Evolutionary conservation across 176 grass and related monocot species (phyloP), one percentile per base, ranked within the genome.

Genomic region (Tuctoria greenei): DNA sequence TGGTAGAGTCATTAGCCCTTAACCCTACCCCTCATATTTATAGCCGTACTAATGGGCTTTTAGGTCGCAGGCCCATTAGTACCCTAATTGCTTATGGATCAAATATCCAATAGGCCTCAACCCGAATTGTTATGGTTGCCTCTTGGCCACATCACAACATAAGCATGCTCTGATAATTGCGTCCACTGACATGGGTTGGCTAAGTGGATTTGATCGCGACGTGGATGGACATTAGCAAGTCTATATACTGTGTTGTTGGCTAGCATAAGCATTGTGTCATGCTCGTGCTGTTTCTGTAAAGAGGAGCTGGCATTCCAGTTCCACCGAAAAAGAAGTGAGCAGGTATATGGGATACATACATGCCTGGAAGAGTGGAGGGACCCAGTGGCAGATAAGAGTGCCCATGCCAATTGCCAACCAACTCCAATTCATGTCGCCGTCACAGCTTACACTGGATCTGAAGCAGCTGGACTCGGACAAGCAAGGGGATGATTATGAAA

Each of bases 161-260:
- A n/a, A n/a, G n/a, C n/a, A n/a, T n/a, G n/a, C n/a, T n/a, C 37
- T 73, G 72, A 79, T 79, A 60, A 79, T 85, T 39, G 40, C 47
- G 0, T 72, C 68, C 68, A 66, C 75, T 66, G 60, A 71, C 20
- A 73, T 37, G 26, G 62, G 18, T 26, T 20, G 44, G 28, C 47
- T 78, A 1, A 20, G 75, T 55, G 75, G 15, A 66, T 41, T 34
- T 46, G 25, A 47, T 47, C 25, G 31, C 39, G 17, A 26, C n/a
- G 27, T 54, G n/a, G 39, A 39, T 54, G n/a, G 39, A 39, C 14
- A 41, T 55, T 78, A 58, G 17, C 35, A 18, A 43, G 35, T 4
- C 5, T 28, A 7, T 11, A 0, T 12, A 43, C 42, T 54, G 3
- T 7, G 0, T 9, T 1, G 4, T 26, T 58, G 9, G 9, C 23